phyloP scores from a whole-genome alignment of 345 rosid species.

The Hirschfeldia incana region DNA sequence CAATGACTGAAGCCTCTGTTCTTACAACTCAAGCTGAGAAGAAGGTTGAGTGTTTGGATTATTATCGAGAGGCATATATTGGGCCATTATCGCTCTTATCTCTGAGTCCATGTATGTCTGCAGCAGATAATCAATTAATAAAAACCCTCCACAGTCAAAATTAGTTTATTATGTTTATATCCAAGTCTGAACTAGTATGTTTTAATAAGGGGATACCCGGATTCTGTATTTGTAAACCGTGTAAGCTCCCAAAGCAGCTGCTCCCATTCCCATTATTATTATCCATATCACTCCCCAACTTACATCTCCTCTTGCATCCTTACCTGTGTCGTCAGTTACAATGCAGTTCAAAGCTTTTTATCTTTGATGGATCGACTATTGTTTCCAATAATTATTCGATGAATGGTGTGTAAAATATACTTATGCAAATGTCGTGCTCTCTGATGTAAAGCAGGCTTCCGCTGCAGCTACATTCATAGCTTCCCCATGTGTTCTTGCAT shows the following conservation, averaged over 20 bases:
- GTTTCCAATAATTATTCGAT: neutral
- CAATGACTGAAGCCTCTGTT: neutral
- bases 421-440: slow-evolving; percentile 82
- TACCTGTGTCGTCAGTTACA: slow-evolving; percentile 11
- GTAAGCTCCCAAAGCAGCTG: slow-evolving; percentile 86
- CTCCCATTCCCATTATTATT: slow-evolving; percentile 67
- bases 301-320: slow-evolving; percentile 37
- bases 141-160: neutral
- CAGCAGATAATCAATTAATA: slow-evolving; percentile 35
- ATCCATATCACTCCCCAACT: slow-evolving; percentile 92
- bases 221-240: slow-evolving; percentile 84
- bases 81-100: slow-evolving; percentile 97
- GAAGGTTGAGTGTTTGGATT: slow-evolving; percentile 48
- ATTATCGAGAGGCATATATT: slow-evolving; percentile 94
- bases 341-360: too few relatives aligned
- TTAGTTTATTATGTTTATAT: neutral
- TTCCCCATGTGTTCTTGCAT: slow-evolving; percentile 88
- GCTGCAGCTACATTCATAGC: slow-evolving; percentile 86
- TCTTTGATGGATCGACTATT: neutral
- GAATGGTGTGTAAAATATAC: slow-evolving; percentile 35
- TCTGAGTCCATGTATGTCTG: slow-evolving; percentile 98
- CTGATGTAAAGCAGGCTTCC: slow-evolving; percentile 67
- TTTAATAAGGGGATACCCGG: slow-evolving; percentile 53
- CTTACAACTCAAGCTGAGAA: slow-evolving; percentile 39
- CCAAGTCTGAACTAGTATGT: neutral